Base-by-base conservation (phyloP, 805 yeast species). In the Pichia kluyveri region DNA sequence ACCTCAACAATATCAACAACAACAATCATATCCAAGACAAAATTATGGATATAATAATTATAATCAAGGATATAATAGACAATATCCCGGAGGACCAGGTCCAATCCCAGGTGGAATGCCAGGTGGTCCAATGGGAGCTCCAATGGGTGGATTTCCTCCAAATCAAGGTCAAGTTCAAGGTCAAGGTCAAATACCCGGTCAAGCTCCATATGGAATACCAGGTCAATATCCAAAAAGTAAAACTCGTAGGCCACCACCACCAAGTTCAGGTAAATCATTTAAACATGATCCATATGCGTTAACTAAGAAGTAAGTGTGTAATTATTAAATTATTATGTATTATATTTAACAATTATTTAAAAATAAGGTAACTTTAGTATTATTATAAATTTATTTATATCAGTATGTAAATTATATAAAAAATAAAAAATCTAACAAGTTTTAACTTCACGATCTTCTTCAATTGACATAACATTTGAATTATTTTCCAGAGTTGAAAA, bases 371-470 rank as follows among this genome's bases (percentile, higher is more conserved):
- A 23, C 26, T 23, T 23, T 23, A 23, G 26, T 23, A 23, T 5
- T 23, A 23, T 5, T 23, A 23, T 23, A 23, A 23, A 4, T 19
- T 19, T 19, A 19, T 19, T 3, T 32, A 14, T 5, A 32, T 32
- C 5, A 12, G 3, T 14, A 14, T 14, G 8, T 34, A 10, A 10
- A 8, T 12, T 37, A 37, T 37, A 37, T 19, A 17, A 6, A 15
- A n/a, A 14, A 10, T 10, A 34, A 11, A 34, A 5, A 15, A 34
- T 34, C 37, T 19, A 34, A 37, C 39, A 37, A 34, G 72, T 76
- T 55, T 72, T 70, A 40, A 83, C 87, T 58, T 78, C 84, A 59
- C 74, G 68, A 61, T 83, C 90, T 60, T 79, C 87, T 63, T 83
- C 90, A 53, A 82, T 69, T 39, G 72, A 65, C 43, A 76, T 74